phyloP scores from a whole-genome alignment of 139 green algal species.

The Diplosphaera chodatii region DNA sequence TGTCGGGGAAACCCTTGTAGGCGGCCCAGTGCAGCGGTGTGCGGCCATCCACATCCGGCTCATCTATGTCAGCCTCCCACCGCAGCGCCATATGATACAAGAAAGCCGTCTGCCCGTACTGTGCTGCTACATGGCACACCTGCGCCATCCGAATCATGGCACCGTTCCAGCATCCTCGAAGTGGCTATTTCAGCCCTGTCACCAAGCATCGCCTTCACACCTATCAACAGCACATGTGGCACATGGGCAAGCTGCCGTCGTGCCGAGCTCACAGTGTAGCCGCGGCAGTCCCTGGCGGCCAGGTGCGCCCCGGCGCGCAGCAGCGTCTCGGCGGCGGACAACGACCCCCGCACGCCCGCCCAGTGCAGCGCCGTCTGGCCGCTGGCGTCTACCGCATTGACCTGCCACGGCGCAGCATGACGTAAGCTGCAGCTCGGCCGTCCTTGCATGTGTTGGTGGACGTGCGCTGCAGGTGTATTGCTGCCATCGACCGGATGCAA shows the following conservation, averaged over 20 bases:
- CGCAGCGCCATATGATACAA: conserved; percentile 84
- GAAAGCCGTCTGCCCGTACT: conserved; percentile 93
- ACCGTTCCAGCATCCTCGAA: not conserved
- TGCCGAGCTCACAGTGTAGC: conserved; percentile 55
- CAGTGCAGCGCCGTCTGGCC: conserved; percentile 87
- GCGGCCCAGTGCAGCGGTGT: conserved; percentile 73
- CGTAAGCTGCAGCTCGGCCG: too few relatives aligned
- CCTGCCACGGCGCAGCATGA: not conserved
- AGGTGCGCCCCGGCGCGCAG: conserved; percentile 51
- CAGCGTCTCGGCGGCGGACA: conserved; percentile 70
- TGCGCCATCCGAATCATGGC: too few relatives aligned
- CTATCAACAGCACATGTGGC: too few relatives aligned
- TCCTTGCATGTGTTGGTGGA: too few relatives aligned
- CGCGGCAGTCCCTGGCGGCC: conserved; percentile 43
- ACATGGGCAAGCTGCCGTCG: too few relatives aligned
- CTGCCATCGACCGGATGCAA: too few relatives aligned
- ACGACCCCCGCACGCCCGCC: conserved; percentile 68
- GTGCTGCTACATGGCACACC: conserved; percentile 75
- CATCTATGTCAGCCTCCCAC: conserved; percentile 79
- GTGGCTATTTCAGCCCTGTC: conserved; percentile 13
- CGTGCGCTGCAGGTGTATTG: too few relatives aligned
- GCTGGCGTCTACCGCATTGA: conserved; percentile 48
- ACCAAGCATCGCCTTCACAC: too few relatives aligned
- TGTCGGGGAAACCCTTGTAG: conserved; percentile 89
- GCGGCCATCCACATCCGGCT: conserved; percentile 53